A percentile compares a stretch with the other conserved stretches of the same genome.
These are phyloP conservation scores for Fraxinus xanthoxyloides DNA, from an alignment of 305 asterid genomes.

Conservation along the genomic window DNA sequence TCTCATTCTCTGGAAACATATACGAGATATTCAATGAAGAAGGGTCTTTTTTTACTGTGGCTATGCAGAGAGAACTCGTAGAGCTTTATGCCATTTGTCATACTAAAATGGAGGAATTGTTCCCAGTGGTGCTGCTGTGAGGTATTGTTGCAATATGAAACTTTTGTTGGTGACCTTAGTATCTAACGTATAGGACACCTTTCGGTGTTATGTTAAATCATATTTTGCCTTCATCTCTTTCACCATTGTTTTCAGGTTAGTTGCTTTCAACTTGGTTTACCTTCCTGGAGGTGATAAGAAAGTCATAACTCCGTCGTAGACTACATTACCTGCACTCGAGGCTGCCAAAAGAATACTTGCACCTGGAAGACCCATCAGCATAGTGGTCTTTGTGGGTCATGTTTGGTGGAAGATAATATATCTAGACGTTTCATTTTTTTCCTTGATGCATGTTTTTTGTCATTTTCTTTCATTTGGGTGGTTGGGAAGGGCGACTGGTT, in stretches of 20 bases:
- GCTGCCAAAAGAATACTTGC: constrained; percentile 65
- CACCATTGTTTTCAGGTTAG: constrained; percentile 46
- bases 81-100: constrained; percentile 82
- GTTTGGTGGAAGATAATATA: constrained; percentile 69
- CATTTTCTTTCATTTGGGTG: not conserved
- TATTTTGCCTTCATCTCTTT: constrained; percentile 1
- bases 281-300: constrained; percentile 85
- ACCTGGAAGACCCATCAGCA: constrained; percentile 77
- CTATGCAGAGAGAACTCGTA: constrained; percentile 61
- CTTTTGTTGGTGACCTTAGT: not conserved
- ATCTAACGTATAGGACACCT: not conserved
- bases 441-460: not conserved
- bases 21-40: not conserved
- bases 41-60: constrained; percentile 15
- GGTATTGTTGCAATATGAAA: constrained; percentile 40
- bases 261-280: constrained; percentile 90
- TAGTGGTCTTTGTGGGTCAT: constrained; percentile 74
- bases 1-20: constrained; percentile 9
- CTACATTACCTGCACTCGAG: constrained; percentile 70
- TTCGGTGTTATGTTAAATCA: not conserved
- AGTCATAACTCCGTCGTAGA: constrained; percentile 55
- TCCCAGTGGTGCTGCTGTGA: constrained; percentile 52
- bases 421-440: not conserved
- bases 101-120: constrained; percentile 71
- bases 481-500: not conserved